A percentile compares a stretch with the other conserved stretches of the same genome.
Conservation (phyloP, 1,284 basidiomycete species). For the Pseudozyma sp. region DNA sequence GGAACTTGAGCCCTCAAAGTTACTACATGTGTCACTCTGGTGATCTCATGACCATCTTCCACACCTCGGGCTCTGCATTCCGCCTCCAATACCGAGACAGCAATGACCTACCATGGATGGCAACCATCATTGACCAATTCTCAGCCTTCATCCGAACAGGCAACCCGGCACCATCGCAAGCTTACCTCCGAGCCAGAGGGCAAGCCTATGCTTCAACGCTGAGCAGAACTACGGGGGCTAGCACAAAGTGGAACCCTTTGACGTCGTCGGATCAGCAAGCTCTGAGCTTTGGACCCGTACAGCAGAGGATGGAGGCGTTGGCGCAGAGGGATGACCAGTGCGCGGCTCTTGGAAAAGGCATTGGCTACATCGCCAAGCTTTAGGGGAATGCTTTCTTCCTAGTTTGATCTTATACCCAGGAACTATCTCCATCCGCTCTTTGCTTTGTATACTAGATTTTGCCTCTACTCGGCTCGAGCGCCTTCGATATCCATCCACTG, state of each 20-base stretch:
- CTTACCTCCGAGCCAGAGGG: conserved; percentile 28
- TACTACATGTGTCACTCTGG: conserved; percentile 55
- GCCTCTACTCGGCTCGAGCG: too few species aligned
- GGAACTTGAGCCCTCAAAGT: conserved; percentile 24
- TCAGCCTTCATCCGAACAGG: conserved; percentile 41
- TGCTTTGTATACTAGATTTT: too few species aligned
- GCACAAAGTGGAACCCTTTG: conserved; percentile 23
- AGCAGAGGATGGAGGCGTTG: conserved; percentile 36
- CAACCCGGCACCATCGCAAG: conserved; percentile 20
- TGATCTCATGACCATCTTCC: conserved; percentile 44
- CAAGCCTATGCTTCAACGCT: conserved; percentile 31
- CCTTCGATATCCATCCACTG: too few species aligned
- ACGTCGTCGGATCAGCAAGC: conserved; percentile 7
- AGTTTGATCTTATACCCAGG: background rate
- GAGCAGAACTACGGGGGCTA: conserved; percentile 16
- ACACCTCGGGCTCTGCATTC: conserved; percentile 32
- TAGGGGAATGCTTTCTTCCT: background rate
- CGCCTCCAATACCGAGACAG: conserved; percentile 33
- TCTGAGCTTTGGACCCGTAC: conserved; percentile 41
- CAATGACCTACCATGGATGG: conserved; percentile 40
- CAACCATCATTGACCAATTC: conserved; percentile 39
- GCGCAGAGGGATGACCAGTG: conserved; percentile 46
- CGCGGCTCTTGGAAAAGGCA: conserved; percentile 30
- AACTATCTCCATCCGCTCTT: too few species aligned
- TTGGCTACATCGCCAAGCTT: conserved; percentile 39